These are phyloP conservation scores for Hapsidospora chrysogenum DNA, from an alignment of 495 filamentous ascomycete species.

Conservation along the genomic window DNA sequence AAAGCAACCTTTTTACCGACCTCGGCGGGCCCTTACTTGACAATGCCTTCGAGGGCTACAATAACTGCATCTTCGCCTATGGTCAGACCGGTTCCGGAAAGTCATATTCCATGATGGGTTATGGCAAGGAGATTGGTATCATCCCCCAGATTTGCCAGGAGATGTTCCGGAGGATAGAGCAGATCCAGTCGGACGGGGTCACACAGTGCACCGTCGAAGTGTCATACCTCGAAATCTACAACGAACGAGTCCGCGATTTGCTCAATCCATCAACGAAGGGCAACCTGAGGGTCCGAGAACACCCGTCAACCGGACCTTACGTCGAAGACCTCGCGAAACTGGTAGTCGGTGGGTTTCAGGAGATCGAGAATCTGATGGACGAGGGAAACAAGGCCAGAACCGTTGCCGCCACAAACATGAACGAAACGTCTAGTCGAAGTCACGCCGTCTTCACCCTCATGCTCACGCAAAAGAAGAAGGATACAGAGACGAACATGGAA, in stretches of 20 bases:
- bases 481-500: constrained; percentile 86
- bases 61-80: constrained; percentile 99
- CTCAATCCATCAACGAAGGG: constrained; percentile 93
- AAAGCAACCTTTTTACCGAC: constrained; percentile 76
- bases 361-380: constrained; percentile 97
- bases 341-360: constrained; percentile 88
- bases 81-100: constrained; percentile 98
- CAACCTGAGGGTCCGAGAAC: constrained; percentile 91
- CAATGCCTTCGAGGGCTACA: constrained; percentile 97
- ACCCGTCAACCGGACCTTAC: constrained; percentile 93
- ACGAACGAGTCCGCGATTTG: constrained; percentile 91
- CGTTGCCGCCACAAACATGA: constrained; percentile 98
- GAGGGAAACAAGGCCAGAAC: constrained; percentile 98
- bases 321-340: constrained; percentile 96
- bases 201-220: constrained; percentile 88
- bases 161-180: constrained; percentile 79
- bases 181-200: constrained; percentile 59
- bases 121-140: constrained; percentile 88
- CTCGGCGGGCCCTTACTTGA: constrained; percentile 83
- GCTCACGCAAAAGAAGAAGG: constrained; percentile 84
- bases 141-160: constrained; percentile 96
- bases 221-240: constrained; percentile 88
- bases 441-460: constrained; percentile 97
- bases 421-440: constrained; percentile 94
- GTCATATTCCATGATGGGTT: constrained; percentile 99